Conservation (phyloP, 2,329 filamentous ascomycete species). For the Fusarium liriodendri region DNA sequence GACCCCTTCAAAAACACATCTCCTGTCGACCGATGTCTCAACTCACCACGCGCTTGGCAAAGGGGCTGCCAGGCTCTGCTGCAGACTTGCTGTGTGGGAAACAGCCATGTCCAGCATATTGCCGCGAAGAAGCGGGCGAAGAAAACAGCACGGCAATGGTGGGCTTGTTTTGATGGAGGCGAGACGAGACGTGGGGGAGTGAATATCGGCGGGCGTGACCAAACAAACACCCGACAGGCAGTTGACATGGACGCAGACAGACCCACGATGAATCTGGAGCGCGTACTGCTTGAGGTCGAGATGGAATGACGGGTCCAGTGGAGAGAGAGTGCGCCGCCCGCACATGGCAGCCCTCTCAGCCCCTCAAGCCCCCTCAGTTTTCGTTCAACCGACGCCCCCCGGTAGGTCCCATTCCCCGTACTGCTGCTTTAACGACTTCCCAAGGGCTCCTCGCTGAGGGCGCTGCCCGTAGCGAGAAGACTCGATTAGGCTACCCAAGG, state of each 20-base stretch:
- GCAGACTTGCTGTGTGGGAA: slow-evolving; percentile 28
- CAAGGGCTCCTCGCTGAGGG: slow-evolving; percentile 39
- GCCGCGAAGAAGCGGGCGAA: slow-evolving; percentile 17
- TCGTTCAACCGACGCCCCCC: slow-evolving; percentile 19
- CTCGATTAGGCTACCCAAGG: slow-evolving; percentile 18
- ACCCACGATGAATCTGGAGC: slow-evolving; percentile 2
- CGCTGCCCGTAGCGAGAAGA: slow-evolving; percentile 36
- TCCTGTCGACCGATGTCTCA: slow-evolving; percentile 32
- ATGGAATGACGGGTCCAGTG: slow-evolving; percentile 30
- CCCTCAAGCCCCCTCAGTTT: slow-evolving; percentile 18
- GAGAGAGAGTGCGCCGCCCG: slow-evolving; percentile 32
- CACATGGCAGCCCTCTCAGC: slow-evolving; percentile 32
- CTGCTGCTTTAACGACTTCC: slow-evolving; percentile 23
- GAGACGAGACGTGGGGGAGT: neutral
- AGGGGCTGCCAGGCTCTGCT: slow-evolving; percentile 22
- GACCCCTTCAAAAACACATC: slow-evolving; percentile 28
- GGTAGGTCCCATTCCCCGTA: slow-evolving; percentile 20
- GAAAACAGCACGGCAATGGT: slow-evolving; percentile 15
- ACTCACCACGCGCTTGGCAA: slow-evolving; percentile 28
- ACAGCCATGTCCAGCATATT: slow-evolving; percentile 16
- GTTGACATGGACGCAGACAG: neutral
- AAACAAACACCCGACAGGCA: neutral
- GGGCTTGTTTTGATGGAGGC: neutral
- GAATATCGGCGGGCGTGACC: neutral
- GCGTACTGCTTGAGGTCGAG: slow-evolving; percentile 7